Conservation (phyloP, 208 protist species). For the Porcisia deanei region DNA sequence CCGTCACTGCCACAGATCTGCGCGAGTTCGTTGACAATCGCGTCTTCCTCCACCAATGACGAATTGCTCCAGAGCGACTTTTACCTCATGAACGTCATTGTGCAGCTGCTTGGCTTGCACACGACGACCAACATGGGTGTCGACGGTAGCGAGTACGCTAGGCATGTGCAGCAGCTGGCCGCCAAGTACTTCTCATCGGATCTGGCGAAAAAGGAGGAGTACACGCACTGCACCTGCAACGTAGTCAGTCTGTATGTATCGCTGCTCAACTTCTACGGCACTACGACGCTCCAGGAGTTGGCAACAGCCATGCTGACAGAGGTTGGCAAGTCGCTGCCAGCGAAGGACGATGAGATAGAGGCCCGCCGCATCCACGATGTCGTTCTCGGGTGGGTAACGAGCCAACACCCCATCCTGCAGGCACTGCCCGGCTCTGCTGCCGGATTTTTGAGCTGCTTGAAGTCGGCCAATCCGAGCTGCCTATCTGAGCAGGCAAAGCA, state of each 20-base stretch:
- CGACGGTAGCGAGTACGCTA: conserved; percentile 46
- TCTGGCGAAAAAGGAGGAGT: conserved; percentile 35
- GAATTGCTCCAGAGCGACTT: conserved; percentile 70
- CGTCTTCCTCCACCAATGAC: conserved; percentile 42
- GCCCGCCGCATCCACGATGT: conserved; percentile 72
- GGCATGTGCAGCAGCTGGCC: conserved; percentile 43
- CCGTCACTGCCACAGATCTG: conserved; percentile 49
- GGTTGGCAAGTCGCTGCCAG: conserved; percentile 59
- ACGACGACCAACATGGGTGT: conserved; percentile 25
- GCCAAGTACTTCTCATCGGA: conserved; percentile 41
- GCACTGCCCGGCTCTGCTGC: conserved; percentile 19
- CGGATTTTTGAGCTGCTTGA: conserved; percentile 47
- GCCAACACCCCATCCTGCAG: conserved; percentile 49
- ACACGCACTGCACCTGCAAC: conserved; percentile 68
- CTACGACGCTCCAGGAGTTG: conserved; percentile 17
- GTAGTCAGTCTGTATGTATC: conserved; percentile 62
- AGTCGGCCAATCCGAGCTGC: conserved; percentile 33
- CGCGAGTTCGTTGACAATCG: conserved; percentile 52
- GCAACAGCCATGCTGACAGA: conserved; percentile 38
- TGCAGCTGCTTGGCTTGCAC: conserved; percentile 56
- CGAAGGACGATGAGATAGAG: conserved; percentile 74
- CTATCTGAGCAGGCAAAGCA: conserved; percentile 58
- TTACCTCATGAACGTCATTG: conserved; percentile 74
- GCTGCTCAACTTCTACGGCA: conserved; percentile 56
- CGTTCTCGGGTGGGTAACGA: conserved; percentile 62